Evolutionary conservation across 169 alveolate genomes (phyloP), one percentile per base, ranked within the genome.

Genomic region (Cryptosporidium tyzzeri): DNA sequence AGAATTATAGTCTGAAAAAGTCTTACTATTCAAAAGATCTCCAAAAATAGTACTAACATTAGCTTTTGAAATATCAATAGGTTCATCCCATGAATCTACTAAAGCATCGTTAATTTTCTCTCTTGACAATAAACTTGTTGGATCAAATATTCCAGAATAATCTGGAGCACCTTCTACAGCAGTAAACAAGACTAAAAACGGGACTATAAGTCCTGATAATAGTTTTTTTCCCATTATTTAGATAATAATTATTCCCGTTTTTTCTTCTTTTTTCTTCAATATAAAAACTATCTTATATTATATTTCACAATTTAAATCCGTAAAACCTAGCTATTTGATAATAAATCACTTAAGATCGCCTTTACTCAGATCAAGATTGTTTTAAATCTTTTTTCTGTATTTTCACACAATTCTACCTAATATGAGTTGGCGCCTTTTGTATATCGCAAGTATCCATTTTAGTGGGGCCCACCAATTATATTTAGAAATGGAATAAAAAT

Each of bases 51-150:
- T 45, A 62, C 21, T 58, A 4, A 12, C 7, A 35, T 61, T 59
- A 18, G 48, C 35, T 18, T 41, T 33, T 9, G 53, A 26, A n/a
- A 69, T 69, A 23, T 80, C 48, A 16, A 18, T 21, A 55, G 75
- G 73, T 6, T 62, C 75, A 23, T 61, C 67, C 87, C 87, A 80
- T 9, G 61, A 41, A 39, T 80, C 87, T 5, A 59, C 62, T 18
- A 44, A 29, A 21, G 73, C 39, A 59, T 59, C 75, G 16, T n/a
- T 62, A 14, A 80, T 23, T 55, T 80, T 16, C 39, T 62, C 75
- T 7, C 61, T 61, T 23, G 65, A 29, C 41, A 80, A 44, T 31
- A 80, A 61, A 61, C 87, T 80, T 1, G 87, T 80, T 7, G 87
- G 87, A 39, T 80, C 87, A 37, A 80, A 80, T 14, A 80, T 35